phyloP scores from a whole-genome alignment of 1,284 basidiomycete genomes.

The Pterula multifida region DNA sequence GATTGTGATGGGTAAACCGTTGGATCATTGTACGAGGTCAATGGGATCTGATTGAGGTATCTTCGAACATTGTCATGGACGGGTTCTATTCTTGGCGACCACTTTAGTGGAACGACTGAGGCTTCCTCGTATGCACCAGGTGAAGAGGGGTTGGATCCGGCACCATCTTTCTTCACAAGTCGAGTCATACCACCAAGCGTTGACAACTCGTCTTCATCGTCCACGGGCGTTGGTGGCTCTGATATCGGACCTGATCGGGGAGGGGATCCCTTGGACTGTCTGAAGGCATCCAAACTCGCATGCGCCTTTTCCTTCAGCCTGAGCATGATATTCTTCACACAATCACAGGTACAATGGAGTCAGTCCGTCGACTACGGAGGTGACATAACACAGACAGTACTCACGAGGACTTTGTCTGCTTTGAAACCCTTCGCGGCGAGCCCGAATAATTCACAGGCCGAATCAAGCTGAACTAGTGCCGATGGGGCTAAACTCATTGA shows the following conservation, averaged over 20 bases:
- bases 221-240: conserved; percentile 35
- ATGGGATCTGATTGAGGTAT: neutral
- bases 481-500: conserved; percentile 72
- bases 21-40: neutral
- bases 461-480: conserved; percentile 63
- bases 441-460: conserved; percentile 63
- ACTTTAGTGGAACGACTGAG: neutral
- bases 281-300: conserved; percentile 45
- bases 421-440: conserved; percentile 59
- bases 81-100: neutral
- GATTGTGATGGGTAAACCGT: neutral
- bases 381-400: conserved; percentile 10
- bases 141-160: neutral
- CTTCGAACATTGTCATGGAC: neutral
- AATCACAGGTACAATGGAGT: neutral
- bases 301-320: conserved; percentile 53
- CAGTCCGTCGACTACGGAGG: neutral
- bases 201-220: conserved; percentile 60
- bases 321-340: conserved; percentile 31
- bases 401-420: conserved; percentile 58
- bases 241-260: conserved; percentile 30
- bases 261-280: conserved; percentile 34
- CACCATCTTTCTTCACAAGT: conserved; percentile 36
- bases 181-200: conserved; percentile 61
- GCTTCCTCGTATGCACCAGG: neutral